These are phyloP conservation scores for Tillandsia fasciculata DNA, from an alignment of 176 grass and related monocot species.

Conservation along the genomic window DNA sequence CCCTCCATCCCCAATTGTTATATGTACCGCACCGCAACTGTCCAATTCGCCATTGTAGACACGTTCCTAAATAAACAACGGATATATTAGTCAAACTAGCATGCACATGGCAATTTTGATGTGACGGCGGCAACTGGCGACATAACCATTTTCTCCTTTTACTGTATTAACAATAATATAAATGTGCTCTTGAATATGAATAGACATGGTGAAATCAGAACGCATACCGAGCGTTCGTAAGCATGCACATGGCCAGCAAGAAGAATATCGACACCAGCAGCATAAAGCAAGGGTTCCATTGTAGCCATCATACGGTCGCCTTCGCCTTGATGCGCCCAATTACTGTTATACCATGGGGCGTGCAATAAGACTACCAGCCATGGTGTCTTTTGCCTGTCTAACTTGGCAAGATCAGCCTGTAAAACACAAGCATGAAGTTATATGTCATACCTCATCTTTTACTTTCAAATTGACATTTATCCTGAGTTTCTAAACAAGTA, in stretches of 20 bases:
- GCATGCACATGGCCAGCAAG: conserved; percentile 90
- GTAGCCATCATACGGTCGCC: conserved; percentile 64
- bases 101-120: no score
- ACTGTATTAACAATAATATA: background rate
- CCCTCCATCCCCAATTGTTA: conserved; percentile 93
- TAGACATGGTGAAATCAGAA: conserved; percentile 3
- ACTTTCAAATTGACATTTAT: no score
- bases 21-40: conserved; percentile 69
- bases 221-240: conserved; percentile 83
- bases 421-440: conserved; percentile 4
- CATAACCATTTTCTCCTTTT: no score
- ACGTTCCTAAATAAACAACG: conserved; percentile 34
- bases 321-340: conserved; percentile 78
- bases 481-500: no score
- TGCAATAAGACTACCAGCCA: conserved; percentile 75
- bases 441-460: background rate
- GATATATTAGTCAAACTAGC: background rate
- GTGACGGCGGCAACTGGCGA: no score
- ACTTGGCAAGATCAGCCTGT: conserved; percentile 65
- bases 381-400: conserved; percentile 66
- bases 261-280: conserved; percentile 68
- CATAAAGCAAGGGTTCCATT: conserved; percentile 75
- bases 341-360: conserved; percentile 96
- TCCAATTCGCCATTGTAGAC: conserved; percentile 52
- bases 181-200: background rate